Percentiles rank a stretch among this genome's conserved stretches.
Conservation (phyloP, 257 asterid species). For the Solanum raphanifolium region DNA sequence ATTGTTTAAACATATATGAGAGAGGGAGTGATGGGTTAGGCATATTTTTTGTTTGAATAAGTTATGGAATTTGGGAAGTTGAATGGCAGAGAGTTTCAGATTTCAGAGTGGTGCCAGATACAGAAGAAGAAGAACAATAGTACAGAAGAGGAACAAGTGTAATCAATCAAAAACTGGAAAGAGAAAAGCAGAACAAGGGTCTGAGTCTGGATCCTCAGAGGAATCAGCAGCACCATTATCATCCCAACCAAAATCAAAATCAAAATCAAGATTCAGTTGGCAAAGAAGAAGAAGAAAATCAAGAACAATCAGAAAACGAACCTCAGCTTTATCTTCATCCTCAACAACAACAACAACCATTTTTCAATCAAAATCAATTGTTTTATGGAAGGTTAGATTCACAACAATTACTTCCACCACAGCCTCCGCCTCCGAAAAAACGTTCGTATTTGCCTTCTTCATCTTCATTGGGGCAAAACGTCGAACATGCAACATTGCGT, state of each 20-base stretch:
- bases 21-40: constrained; percentile 54
- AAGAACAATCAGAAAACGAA: neutral
- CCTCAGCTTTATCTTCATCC: constrained; percentile 6
- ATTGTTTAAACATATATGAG: neutral
- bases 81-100: constrained; percentile 39
- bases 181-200: constrained; percentile 27
- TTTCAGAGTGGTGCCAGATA: constrained; percentile 14
- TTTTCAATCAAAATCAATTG: constrained; percentile 10
- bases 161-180: constrained; percentile 62
- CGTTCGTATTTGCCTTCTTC: constrained; percentile 29
- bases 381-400: neutral
- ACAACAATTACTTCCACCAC: constrained; percentile 7
- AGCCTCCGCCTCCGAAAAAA: constrained; percentile 33
- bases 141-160: neutral
- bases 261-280: constrained; percentile 7
- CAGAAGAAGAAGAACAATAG: constrained; percentile 3
- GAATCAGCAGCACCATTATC: constrained; percentile 31
- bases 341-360: constrained; percentile 18
- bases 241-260: constrained; percentile 14
- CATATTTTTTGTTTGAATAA: neutral
- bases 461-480: constrained; percentile 24
- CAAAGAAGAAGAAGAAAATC: constrained; percentile 18
- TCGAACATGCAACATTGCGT: constrained; percentile 63
- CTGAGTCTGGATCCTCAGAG: constrained; percentile 93
- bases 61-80: constrained; percentile 41